Percentiles rank a stretch among this genome's conserved stretches.
Evolutionary conservation across 78 protist species (phyloP).

Genomic region (Dictyostelium citrinum): DNA sequence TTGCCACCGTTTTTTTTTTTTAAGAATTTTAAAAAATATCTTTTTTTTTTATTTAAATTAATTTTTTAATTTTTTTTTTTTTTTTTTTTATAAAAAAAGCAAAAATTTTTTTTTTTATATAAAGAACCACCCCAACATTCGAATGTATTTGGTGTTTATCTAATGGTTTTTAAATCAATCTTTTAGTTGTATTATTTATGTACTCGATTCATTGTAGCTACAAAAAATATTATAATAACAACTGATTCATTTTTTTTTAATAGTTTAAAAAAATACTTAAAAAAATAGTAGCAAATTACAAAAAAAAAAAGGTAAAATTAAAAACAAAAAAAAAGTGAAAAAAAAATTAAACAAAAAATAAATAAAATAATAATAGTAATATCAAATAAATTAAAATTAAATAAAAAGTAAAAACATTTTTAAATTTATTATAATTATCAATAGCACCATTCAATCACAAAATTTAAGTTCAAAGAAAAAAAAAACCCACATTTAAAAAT

Average conservation of each 20-base stretch:
- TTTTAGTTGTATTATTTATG: not conserved
- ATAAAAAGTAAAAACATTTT: not conserved
- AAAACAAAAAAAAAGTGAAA: too few species aligned
- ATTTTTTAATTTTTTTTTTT: not conserved
- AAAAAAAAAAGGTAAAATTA: not conserved
- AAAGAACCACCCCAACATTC: not conserved
- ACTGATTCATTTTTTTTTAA: too few species aligned
- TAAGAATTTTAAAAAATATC: not conserved
- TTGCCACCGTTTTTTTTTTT: not conserved
- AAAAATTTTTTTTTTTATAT: not conserved
- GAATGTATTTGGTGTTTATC: not conserved
- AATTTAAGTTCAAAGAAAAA: not conserved
- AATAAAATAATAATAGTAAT: too few species aligned
- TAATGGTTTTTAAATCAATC: not conserved
- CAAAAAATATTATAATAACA: not conserved
- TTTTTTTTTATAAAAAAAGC: not conserved
- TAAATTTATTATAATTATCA: not conserved
- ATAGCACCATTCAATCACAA: not conserved
- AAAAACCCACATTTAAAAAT: not conserved
- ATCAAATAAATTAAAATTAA: not conserved
- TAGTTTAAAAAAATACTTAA: not conserved
- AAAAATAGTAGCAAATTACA: too few species aligned
- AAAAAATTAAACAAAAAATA: too few species aligned
- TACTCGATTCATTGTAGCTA: not conserved
- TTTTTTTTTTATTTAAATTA: not conserved